These are phyloP conservation scores for Mortierella sp. DNA, from an alignment of 371 early-diverging fungal species.

Conservation along the genomic window DNA sequence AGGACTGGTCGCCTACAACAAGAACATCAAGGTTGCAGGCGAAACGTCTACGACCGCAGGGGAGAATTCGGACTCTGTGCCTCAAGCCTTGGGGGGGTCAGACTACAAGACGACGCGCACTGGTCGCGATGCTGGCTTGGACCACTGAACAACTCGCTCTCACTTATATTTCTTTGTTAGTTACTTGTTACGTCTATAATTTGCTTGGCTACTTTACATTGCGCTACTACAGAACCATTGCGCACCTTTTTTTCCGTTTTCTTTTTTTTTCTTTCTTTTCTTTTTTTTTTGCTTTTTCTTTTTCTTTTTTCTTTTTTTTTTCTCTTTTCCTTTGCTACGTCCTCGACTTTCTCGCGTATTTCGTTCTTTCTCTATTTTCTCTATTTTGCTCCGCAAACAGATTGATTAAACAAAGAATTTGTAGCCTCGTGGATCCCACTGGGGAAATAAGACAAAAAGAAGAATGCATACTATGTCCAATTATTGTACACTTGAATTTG, in stretches of 20 bases:
- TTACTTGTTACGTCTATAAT: too few relatives aligned
- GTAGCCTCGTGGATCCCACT: neutral
- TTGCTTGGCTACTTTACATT: too few relatives aligned
- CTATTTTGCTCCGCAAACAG: neutral
- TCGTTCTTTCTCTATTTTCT: neutral
- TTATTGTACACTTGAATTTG: conserved; percentile 4
- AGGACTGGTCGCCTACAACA: conserved; percentile 50
- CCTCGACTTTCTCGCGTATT: neutral
- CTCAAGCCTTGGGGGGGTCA: neutral
- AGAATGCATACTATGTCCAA: neutral
- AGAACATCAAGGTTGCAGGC: conserved; percentile 52
- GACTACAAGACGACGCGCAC: neutral
- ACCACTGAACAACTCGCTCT: neutral
- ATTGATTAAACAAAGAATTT: neutral
- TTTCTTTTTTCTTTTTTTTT: conserved; percentile 8
- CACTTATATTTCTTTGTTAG: too few relatives aligned
- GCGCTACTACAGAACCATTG: too few relatives aligned
- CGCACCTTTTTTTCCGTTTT: neutral
- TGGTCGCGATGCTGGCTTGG: neutral
- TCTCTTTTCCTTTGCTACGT: neutral
- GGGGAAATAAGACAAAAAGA: neutral
- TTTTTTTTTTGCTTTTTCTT: conserved; percentile 8
- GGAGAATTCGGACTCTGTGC: neutral
- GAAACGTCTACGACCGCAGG: conserved; percentile 23
- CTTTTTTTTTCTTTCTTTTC: neutral